Base-by-base conservation (phyloP, 1,284 basidiomycete species). In the Afroboletus lepidellus region DNA sequence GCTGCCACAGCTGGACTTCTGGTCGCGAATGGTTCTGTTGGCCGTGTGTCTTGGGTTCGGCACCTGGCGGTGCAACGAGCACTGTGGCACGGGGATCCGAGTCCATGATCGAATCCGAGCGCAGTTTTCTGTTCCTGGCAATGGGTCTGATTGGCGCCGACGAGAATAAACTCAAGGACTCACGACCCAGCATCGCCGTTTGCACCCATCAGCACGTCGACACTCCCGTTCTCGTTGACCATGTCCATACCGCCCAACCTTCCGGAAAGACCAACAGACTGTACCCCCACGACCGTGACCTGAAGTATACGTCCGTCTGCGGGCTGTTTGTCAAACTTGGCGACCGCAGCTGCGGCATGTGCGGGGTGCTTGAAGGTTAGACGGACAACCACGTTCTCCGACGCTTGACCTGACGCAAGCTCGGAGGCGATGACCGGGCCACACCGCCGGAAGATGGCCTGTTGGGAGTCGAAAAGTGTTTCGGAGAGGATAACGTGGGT, bases 361-460 rank as follows among this genome's bases (percentile, higher is more conserved):
- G 77, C 69, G 8, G 84, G 71, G 41, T 75, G 74, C 61, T 90
- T 86, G 75, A 89, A 87, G 16, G 87, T 87, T 21, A 94, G 73
- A 23, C 89, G 82, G 44, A 93, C 87, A 3, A 77, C 70, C 8
- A 87, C 83, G 37, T 81, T 77, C 12, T 74, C 70, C 12, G 65
- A 67, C 21, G 71, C 64, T 36, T 67, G 61, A 1, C 70, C 58
- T 6, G 72, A 65, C n/a, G 74, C 66, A 18, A 78, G 66, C 20
- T 76, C 77, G 7, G 84, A 77, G 24, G 76, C 73, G 24, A 80
- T 76, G 57, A 94, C 85, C 12, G 79, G 73, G 4, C 90, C 88
- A 60, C 89, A 89, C 18, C 81, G 81, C 59, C 87, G 85, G 77
- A 94, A 94, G 53, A 93, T 93, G 23, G 89, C 88, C 83, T 85